Evolutionary conservation across 2,329 filamentous ascomycete genomes (phyloP).

Genomic region (Fusarium mexicanum): DNA sequence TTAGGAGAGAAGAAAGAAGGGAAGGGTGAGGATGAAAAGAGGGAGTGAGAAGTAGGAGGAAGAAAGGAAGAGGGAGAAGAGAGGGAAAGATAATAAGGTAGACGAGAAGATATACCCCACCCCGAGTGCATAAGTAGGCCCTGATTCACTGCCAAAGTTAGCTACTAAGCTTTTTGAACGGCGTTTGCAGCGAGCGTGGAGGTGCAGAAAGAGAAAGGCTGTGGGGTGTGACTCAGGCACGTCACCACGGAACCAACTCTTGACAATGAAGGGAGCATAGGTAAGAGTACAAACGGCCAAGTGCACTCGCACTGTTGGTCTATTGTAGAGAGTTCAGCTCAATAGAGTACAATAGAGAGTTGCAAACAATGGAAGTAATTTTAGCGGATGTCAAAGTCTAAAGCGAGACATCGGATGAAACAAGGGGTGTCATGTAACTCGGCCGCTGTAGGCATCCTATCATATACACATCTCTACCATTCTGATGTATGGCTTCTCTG

Average conservation of each 20-base stretch:
- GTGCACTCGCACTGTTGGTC: background rate
- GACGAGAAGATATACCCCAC: background rate
- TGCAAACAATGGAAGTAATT: background rate
- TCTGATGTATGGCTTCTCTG: too few relatives aligned
- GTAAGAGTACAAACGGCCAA: background rate
- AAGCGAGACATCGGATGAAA: background rate
- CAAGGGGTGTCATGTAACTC: background rate
- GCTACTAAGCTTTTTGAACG: background rate
- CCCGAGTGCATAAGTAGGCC: background rate
- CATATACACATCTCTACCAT: too few relatives aligned
- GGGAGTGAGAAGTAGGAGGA: background rate
- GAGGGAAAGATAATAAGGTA: background rate
- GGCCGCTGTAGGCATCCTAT: background rate
- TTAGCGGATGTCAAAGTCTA: background rate
- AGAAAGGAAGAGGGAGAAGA: background rate
- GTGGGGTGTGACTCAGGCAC: background rate
- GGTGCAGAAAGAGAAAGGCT: background rate
- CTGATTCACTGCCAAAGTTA: slow-evolving; percentile 5
- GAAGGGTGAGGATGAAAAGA: background rate
- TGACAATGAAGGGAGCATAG: background rate
- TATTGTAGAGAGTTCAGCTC: background rate
- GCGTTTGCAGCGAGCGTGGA: background rate
- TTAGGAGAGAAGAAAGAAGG: background rate
- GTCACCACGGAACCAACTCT: background rate
- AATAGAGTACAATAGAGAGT: background rate